Base-by-base conservation (phyloP, 805 yeast genomes). In the Yarrowia divulgata region DNA sequence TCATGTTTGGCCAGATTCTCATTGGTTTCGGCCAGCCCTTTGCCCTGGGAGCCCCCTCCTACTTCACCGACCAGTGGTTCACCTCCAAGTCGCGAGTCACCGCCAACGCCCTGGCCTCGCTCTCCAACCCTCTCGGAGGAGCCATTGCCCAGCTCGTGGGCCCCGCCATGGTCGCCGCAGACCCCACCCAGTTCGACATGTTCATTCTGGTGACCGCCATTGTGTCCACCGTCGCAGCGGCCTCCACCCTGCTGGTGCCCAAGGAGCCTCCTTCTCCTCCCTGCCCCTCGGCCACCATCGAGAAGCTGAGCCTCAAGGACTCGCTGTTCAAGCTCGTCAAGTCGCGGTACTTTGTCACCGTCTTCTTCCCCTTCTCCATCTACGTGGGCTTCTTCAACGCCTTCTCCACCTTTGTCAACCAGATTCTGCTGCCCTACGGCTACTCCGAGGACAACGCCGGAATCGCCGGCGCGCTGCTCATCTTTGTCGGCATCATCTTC, bases 21-120 rank as follows among this genome's bases (percentile, higher is more conserved):
- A 73, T 77, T 48, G 79, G 79, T 4, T 74, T 77, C 52, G 79
- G 76, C 12, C 79, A 77, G 70, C 79, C 79, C 8, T 76, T 77
- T 66, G 77, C 77, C 7, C 73, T 77, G 49, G 73, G 74, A 40
- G 70, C 77, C 1, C 78, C 79, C 8, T 70, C 78, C 12, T 74
- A 74, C 70, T 77, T 74, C 68, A 73, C 77, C 8, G 79, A 76
- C 63, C 71, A 74, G 54, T 77, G 79, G 79, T 77, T 75, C 72
- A 77, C 79, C 14, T 70, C 74, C 48, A 68, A 72, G 43, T 76
- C 79, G 2, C 73, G 79, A 39, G 76, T 77, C 14, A 74, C 79
- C 16, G 79, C 79, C n/a, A 77, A 77, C 64, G 79, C 79, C 13
- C 71, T 77, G 32, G 78, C 77, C 5, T 74, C 79, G 18, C 70